These are phyloP conservation scores for Mycena vulgaris DNA, from an alignment of 768 basidiomycete genomes.

Conservation along the genomic window DNA sequence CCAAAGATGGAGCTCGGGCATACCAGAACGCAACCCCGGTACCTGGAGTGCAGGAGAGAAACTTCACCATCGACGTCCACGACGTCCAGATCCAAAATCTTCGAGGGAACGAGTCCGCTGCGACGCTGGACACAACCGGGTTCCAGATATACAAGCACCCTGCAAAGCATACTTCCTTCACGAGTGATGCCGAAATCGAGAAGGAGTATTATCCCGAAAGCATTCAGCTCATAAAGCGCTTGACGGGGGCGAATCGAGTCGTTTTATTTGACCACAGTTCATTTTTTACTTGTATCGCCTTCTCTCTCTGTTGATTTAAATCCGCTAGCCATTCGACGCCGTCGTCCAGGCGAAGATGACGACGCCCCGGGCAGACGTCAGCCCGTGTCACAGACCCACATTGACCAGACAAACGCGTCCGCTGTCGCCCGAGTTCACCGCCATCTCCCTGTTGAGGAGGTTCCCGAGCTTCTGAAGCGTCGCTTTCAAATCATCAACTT, in stretches of 20 bases:
- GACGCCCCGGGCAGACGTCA: constrained; percentile 57
- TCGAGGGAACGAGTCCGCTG: constrained; percentile 21
- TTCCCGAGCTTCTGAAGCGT: constrained; percentile 57
- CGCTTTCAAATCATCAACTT: too few species aligned
- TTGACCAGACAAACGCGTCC: constrained; percentile 66
- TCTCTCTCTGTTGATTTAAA: too few species aligned
- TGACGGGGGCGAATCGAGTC: constrained; percentile 72
- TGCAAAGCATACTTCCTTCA: constrained; percentile 63
- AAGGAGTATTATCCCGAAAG: constrained; percentile 75
- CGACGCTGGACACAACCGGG: constrained; percentile 38
- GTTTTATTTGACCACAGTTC: constrained; percentile 79
- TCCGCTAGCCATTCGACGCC: constrained; percentile 61
- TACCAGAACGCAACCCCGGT: constrained; percentile 52
- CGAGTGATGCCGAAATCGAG: constrained; percentile 65
- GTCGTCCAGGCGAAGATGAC: constrained; percentile 55
- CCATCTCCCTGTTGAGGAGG: constrained; percentile 66
- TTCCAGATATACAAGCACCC: constrained; percentile 40
- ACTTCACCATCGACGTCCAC: constrained; percentile 48
- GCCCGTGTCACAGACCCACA: constrained; percentile 63
- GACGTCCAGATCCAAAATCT: constrained; percentile 63
- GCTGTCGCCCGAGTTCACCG: constrained; percentile 63
- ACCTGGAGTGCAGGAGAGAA: constrained; percentile 55
- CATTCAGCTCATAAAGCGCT: constrained; percentile 68
- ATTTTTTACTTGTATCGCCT: constrained; percentile 39
- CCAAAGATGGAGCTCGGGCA: constrained; percentile 56